Evolutionary conservation across 352 stramenopile species (phyloP), one percentile per base, ranked within the genome.

Genomic region (Phytophthora rubi): DNA sequence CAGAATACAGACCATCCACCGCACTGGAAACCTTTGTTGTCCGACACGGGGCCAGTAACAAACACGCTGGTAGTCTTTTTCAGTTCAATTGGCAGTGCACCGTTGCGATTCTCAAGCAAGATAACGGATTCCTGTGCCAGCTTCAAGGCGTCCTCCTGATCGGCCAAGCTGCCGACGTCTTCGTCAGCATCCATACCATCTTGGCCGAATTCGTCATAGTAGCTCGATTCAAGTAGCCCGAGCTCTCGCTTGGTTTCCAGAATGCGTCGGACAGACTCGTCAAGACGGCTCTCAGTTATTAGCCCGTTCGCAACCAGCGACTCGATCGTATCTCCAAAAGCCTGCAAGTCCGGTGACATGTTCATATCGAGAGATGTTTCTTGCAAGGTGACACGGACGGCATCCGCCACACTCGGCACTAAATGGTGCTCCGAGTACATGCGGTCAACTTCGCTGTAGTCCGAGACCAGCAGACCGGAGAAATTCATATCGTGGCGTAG

Each of bases 311-410:
- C 35, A 3, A 95, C 84, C 4, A 95, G 62, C 1, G 62, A 67
- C 35, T 94, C 79, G 2, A 89, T 82, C 0, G 79, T 89, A 12
- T 75, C 56, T 18, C 85, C 63, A 42, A 88, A 92, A 15, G 79
- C 79, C 26, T 77, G 49, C 44, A 81, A 66, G 55, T 89, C 75
- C 5, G 84, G 86, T 10, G 83, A 83, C 93, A 98, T 98, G 62
- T 90, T 96, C 88, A 98, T 98, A 62, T 98, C 95, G 26, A 98
- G 80, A 47, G 85, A 95, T 0, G 92, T 97, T 62, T 97, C 75
- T 39, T 67, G 65, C 32, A 98, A 70, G n/a, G 88, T 77, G 0
- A 95, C 62, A 7, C 75, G 76, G 4, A 97, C 80, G 33, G 92
- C 89, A 15, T 95, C 85, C 2, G 75, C 73, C 9, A 87, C 65